Evolutionary conservation across 306 rosid genomes (phyloP).

Genomic region (Trifolium dubium): DNA sequence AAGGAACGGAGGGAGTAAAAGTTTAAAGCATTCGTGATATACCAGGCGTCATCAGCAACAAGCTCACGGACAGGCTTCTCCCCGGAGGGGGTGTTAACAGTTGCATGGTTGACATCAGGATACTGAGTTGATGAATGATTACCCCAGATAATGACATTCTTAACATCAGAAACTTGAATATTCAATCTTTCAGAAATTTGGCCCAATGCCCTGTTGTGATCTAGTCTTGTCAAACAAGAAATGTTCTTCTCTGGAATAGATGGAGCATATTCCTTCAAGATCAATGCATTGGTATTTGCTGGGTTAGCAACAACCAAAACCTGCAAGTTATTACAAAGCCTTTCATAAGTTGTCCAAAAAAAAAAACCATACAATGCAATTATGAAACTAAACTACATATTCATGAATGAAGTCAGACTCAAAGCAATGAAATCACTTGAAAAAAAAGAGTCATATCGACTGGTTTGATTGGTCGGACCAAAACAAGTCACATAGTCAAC

Average conservation of each 20-base stretch:
- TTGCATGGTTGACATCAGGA: constrained; percentile 97
- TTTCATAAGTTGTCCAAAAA: neutral
- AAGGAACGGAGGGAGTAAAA: neutral
- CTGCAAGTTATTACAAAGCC: constrained; percentile 54
- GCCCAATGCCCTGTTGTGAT: constrained; percentile 97
- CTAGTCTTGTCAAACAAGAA: constrained; percentile 87
- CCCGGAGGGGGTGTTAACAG: constrained; percentile 76
- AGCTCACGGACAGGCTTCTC: constrained; percentile 81
- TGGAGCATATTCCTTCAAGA: constrained; percentile 96
- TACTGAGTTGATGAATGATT: constrained; percentile 97
- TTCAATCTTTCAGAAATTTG: constrained; percentile 91
- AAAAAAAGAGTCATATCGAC: neutral
- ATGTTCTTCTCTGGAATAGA: constrained; percentile 93
- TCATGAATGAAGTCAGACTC: neutral
- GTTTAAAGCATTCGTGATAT: constrained; percentile 13
- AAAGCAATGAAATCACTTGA: neutral
- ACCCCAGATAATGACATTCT: constrained; percentile 96
- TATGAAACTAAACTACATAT: neutral
- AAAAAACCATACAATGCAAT: constrained; percentile 9
- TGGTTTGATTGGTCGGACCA: neutral
- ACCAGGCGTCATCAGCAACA: constrained; percentile 90
- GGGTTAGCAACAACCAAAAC: constrained; percentile 99
- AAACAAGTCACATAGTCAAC: neutral
- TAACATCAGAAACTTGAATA: constrained; percentile 85
- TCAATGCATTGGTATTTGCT: constrained; percentile 97